Percentiles rank a stretch among this genome's conserved stretches.
Evolutionary conservation across 148 eudicot species (phyloP).

Genomic region (Arctostaphylos glauca): DNA sequence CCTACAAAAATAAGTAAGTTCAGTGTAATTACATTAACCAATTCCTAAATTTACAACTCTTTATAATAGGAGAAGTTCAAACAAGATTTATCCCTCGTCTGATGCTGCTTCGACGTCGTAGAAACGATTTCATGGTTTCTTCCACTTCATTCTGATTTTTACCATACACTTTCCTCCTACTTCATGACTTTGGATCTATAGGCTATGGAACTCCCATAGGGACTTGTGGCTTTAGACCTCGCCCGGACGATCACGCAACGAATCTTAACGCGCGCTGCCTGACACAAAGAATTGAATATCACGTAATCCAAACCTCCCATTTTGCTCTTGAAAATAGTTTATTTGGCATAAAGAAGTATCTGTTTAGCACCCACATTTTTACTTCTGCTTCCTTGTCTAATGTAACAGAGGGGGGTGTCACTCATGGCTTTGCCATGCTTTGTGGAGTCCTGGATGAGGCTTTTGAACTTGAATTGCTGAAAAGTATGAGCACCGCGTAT

Average conservation of each 20-base stretch:
- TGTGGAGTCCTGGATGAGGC: slow-evolving; percentile 6
- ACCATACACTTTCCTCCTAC: slow-evolving; percentile 13
- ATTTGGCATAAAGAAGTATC: slow-evolving; percentile 9
- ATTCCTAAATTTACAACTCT: background rate
- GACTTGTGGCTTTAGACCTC: too few species aligned
- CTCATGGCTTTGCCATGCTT: slow-evolving; percentile 15
- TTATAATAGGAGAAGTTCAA: background rate
- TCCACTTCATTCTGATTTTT: slow-evolving; percentile 5
- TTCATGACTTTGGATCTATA: too few species aligned
- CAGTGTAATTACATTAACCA: background rate
- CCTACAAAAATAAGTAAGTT: background rate
- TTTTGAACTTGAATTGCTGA: slow-evolving; percentile 26
- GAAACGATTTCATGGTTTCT: slow-evolving; percentile 8
- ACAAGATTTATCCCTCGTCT: background rate
- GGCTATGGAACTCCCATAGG: too few species aligned
- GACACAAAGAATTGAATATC: too few species aligned
- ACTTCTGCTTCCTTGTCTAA: too few species aligned
- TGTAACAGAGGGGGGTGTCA: background rate
- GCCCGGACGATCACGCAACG: too few species aligned
- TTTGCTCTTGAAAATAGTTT: slow-evolving; percentile 9
- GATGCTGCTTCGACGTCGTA: too few species aligned
- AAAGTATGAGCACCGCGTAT: slow-evolving; percentile 22
- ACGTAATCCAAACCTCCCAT: slow-evolving; percentile 20
- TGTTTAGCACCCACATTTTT: background rate
- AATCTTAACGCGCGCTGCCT: too few species aligned